Evolutionary conservation across 768 basidiomycete genomes (phyloP).

Genomic region (Leucosporidium yakuticum): DNA sequence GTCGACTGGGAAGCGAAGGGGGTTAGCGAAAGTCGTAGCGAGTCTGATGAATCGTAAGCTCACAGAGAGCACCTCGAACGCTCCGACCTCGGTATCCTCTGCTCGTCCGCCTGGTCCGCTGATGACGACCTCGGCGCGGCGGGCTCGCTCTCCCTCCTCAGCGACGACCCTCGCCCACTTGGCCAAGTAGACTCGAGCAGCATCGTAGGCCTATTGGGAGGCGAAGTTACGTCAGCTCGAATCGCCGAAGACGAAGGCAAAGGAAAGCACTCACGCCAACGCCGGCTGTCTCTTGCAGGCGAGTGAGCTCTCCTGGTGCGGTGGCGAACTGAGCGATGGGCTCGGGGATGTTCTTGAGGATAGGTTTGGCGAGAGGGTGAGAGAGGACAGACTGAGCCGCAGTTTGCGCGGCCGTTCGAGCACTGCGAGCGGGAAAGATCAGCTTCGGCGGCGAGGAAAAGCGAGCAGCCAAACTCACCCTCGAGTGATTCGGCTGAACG

Average conservation of each 20-base stretch:
- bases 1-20: constrained; percentile 30
- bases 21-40: background rate
- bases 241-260: background rate
- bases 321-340: constrained; percentile 85
- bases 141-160: constrained; percentile 89
- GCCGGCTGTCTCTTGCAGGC: constrained; percentile 66
- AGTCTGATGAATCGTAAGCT: background rate
- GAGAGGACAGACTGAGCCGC: constrained; percentile 92
- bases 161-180: constrained; percentile 89
- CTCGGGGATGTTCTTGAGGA: constrained; percentile 90
- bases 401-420: constrained; percentile 60
- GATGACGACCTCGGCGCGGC: constrained; percentile 60
- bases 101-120: constrained; percentile 48
- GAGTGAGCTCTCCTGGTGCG: constrained; percentile 63
- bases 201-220: constrained; percentile 75
- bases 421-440: background rate
- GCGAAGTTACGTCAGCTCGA: background rate
- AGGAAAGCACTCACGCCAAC: constrained; percentile 51
- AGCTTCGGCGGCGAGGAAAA: background rate
- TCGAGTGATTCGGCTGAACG: constrained; percentile 88
- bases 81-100: constrained; percentile 70
- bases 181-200: constrained; percentile 89
- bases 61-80: constrained; percentile 65
- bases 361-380: constrained; percentile 80
- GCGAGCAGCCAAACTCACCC: constrained; percentile 38